A percentile compares a stretch with the other conserved stretches of the same genome.
These are phyloP conservation scores for Amaranthus hypochondriacus DNA, from an alignment of 148 eudicot genomes.

Conservation along the genomic window DNA sequence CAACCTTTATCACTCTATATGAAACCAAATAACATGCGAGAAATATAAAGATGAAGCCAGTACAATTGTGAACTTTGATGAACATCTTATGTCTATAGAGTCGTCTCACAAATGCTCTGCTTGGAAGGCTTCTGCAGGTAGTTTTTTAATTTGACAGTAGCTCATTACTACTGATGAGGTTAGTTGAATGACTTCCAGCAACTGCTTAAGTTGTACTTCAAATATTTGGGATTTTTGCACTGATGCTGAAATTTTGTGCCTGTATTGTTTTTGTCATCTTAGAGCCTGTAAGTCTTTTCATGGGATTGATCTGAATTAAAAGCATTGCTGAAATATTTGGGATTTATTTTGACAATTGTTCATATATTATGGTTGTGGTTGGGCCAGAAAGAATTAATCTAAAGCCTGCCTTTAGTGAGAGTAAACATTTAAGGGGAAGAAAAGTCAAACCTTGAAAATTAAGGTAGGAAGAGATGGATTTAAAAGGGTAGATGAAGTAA, in stretches of 20 bases:
- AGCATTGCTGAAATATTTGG: not conserved
- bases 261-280: not conserved
- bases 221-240: not conserved
- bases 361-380: not conserved
- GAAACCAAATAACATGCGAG: not conserved
- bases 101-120: not conserved
- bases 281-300: not conserved
- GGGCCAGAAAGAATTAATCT: no score
- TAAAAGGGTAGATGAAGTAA: no score
- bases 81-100: no score
- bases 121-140: constrained; percentile 6
- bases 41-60: no score
- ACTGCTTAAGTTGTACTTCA: not conserved
- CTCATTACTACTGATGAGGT: not conserved
- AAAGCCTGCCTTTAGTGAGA: no score
- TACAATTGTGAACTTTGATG: no score
- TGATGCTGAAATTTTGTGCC: not conserved
- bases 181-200: not conserved
- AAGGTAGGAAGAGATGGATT: no score
- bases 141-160: not conserved
- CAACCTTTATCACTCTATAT: not conserved
- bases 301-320: not conserved
- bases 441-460: no score
- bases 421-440: no score
- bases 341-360: not conserved